Base-by-base conservation (phyloP, 495 filamentous ascomycete species). In the Daldinia vernicosa region DNA sequence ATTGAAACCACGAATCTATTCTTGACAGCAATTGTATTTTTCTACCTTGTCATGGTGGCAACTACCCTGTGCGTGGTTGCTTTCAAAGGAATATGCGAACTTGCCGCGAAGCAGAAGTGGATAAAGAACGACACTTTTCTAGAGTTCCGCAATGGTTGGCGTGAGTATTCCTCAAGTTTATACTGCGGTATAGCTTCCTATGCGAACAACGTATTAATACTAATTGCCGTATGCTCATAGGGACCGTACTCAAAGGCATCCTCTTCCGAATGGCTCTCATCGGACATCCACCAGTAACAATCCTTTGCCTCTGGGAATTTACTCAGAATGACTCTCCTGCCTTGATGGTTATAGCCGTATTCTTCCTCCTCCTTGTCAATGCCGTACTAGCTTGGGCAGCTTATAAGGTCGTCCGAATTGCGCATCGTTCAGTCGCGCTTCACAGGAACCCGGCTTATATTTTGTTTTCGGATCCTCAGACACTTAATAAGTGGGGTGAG, bases 401-500 rank as follows among this genome's bases (percentile, higher is more conserved):
- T 1, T 90, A 89, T 80, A 97, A 97, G 82, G 93, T 99, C 58
- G 91, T 96, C 72, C 88, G 88, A 7, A 88, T 99, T 56, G 95
- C 95, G 14, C 92, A 90, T 72, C 91, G 93, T 60, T 97, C 94
- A 6, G 89, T 97, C 56, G 77, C 87, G 4, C 89, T 97, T 83
- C 95, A 99, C 84, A 93, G 93, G 78, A 99, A 98, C 79, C 95
- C 95, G 9, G 95, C 93, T 28, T 98, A 98, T 75, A 97, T 98
- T 70, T 87, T 99, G 55, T 99, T 96, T 80, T 98, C 95, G 0
- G 95, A 99, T 74, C 93, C 94, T 22, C 85, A 90, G 45, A 89
- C 92, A 43, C 84, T 99, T 58, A 98, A 99, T 86, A 97, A 97
- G 82, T 98, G 95, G 95, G 95, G 75, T 77, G 50, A 74, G 75